Base-by-base conservation (phyloP, 2,329 filamentous ascomycete genomes). In the Septoria petroselini region DNA sequence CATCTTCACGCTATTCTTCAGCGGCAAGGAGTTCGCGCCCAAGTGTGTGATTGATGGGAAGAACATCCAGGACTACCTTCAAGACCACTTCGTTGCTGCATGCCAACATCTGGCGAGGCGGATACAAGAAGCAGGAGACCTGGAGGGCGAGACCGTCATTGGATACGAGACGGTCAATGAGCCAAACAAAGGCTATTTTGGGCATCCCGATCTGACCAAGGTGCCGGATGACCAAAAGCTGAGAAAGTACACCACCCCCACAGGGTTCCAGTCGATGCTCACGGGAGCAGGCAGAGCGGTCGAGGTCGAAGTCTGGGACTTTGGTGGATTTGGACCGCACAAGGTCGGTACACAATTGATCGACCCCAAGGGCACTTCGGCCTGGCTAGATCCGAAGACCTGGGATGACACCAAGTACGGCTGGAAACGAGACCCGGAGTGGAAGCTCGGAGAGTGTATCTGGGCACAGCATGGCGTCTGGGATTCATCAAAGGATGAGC, bases 161-260 rank as follows among this genome's bases (percentile, higher is more conserved):
- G 93, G 93, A 1, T 98, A 91, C 87, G 93, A 98, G 73, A 95
- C 84, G 63, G 76, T 97, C 70, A 98, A 98, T 65, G 93, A 98
- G 70, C 93, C 93, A 1, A 93, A 94, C 68, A 81, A 87, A 64
- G 91, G 94, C 18, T 76, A 96, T 65, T 82, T 94, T 40, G 91
- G 91, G 9, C 85, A 88, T 64, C 79, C 83, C 52, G 90, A 97
- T 65, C 76, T 98, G 42, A 86, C 84, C 15, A 77, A 81, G 7
- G 85, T 96, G 45, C 93, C 93, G 1, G 79, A 81, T 50, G 89
- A 95, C 51, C 91, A 97, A 64, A 88, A 91, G 42, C 73, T 97
- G 41, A 89, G 95, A 64, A 94, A 97, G 67, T 90, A 91, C 12
- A 95, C 91, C 3, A 89, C 86, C 18, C 93, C 93, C 18, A 97